Percentiles rank a stretch among this genome's conserved stretches.
Evolutionary conservation across 2,329 filamentous ascomycete species (phyloP).

Genomic region (Diaporthe amygdali): DNA sequence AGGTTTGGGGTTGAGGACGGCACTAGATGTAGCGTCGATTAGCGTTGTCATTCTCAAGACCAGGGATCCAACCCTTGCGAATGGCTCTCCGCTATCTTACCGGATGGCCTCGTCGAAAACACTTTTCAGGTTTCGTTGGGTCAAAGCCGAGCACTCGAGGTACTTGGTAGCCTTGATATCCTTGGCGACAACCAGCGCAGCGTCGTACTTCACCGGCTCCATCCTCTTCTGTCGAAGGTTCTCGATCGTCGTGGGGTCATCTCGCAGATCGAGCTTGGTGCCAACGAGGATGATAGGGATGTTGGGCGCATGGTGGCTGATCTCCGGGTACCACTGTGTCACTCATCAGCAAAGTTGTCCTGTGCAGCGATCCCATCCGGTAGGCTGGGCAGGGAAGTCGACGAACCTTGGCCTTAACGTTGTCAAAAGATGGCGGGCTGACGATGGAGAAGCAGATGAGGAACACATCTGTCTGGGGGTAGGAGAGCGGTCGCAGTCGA

Average conservation of each 20-base stretch:
- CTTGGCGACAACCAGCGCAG: conserved; percentile 86
- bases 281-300: conserved; percentile 97
- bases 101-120: conserved; percentile 99
- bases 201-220: conserved; percentile 95
- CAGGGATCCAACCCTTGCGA: conserved; percentile 29
- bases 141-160: conserved; percentile 95
- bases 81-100: conserved; percentile 57
- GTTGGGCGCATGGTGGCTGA: conserved; percentile 93
- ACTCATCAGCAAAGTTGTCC: conserved; percentile 22
- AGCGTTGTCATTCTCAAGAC: conserved; percentile 25
- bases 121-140: conserved; percentile 95
- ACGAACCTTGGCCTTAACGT: conserved; percentile 95
- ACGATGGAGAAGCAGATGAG: conserved; percentile 98
- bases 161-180: conserved; percentile 98
- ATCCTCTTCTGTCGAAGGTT: conserved; percentile 89
- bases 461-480: conserved; percentile 98
- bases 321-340: conserved; percentile 91
- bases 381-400: not conserved
- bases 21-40: conserved; percentile 50
- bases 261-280: conserved; percentile 94
- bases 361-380: not conserved
- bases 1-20: conserved; percentile 73
- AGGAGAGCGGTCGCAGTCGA: conserved; percentile 89
- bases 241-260: conserved; percentile 83
- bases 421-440: conserved; percentile 96